A percentile compares a stretch with the other conserved stretches of the same genome.
phyloP scores from a whole-genome alignment of 1,284 basidiomycete species.

The Kalmanozyma brasiliensis region DNA sequence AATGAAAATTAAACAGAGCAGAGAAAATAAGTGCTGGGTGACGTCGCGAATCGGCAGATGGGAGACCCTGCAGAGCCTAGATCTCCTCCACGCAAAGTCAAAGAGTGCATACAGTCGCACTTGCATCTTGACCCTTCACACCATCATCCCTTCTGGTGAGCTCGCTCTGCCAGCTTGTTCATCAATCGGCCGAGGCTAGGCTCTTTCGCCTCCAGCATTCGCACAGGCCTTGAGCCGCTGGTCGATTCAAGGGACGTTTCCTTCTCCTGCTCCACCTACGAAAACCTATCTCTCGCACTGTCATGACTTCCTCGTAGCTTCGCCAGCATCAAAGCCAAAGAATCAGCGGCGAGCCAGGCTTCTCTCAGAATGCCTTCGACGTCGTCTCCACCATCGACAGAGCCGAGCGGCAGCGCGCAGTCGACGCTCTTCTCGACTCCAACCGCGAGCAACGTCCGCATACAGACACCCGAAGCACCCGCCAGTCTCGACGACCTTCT shows the following conservation, averaged over 20 bases:
- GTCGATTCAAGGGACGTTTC: conserved; percentile 14
- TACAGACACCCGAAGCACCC: conserved; percentile 42
- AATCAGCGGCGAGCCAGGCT: no score
- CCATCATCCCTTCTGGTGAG: conserved; percentile 4
- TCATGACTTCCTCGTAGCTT: not conserved
- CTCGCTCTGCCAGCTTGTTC: not conserved
- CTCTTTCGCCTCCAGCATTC: conserved; percentile 1
- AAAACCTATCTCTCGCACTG: not conserved
- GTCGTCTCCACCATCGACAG: conserved; percentile 7
- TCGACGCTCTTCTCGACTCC: conserved; percentile 11
- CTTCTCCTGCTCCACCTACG: conserved; percentile 1
- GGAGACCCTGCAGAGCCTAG: conserved; percentile 1
- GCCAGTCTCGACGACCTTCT: conserved; percentile 43
- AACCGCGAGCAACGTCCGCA: conserved; percentile 8
- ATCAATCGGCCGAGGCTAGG: no score
- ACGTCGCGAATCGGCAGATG: conserved; percentile 25
- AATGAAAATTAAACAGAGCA: conserved; percentile 18
- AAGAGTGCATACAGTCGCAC: not conserved
- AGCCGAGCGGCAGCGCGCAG: conserved; percentile 15
- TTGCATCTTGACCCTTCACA: not conserved
- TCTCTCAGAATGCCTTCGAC: conserved; percentile 15
- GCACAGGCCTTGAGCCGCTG: conserved; percentile 15
- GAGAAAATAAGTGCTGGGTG: conserved; percentile 12
- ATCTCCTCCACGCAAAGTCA: conserved; percentile 7
- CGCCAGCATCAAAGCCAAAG: not conserved